Percentiles rank a stretch among this genome's conserved stretches.
phyloP scores from a whole-genome alignment of 108 stramenopile genomes.

The Cyclotella baltica region DNA sequence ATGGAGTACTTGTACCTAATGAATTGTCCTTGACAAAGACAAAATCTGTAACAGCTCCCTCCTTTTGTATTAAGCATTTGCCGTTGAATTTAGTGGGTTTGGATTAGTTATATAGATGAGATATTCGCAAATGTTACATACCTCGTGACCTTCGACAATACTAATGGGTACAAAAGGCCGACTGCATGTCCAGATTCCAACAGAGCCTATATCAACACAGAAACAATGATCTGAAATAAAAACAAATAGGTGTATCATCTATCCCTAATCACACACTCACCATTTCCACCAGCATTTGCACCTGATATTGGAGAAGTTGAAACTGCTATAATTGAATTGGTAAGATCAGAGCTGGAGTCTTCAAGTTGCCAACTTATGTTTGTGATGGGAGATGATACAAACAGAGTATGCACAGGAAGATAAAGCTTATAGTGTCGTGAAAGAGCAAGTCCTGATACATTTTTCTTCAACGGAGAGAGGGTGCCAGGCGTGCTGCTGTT shows the following conservation, averaged over 20 bases:
- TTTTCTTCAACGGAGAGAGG: constrained; percentile 36
- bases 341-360: constrained; percentile 39
- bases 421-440: constrained; percentile 40
- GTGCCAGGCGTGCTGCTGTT: constrained; percentile 13
- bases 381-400: constrained; percentile 74
- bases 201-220: constrained; percentile 13
- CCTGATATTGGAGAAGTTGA: constrained; percentile 80
- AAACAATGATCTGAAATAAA: not conserved
- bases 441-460: constrained; percentile 26
- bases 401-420: constrained; percentile 56
- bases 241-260: not conserved
- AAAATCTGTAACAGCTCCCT: constrained; percentile 81
- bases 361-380: constrained; percentile 78
- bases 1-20: not conserved
- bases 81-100: constrained; percentile 1
- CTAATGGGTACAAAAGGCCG: constrained; percentile 82
- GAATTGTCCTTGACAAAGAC: constrained; percentile 53
- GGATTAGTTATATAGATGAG: not conserved
- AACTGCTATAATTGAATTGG: constrained; percentile 82
- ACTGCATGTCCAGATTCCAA: constrained; percentile 75
- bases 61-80: too few species aligned
- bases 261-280: constrained; percentile 12
- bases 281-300: constrained; percentile 77
- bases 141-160: constrained; percentile 57
- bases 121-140: too few species aligned